A percentile compares a stretch with the other conserved stretches of the same genome.
Evolutionary conservation across 2,329 filamentous ascomycete genomes (phyloP).

Genomic region (Alternaria arbusti): DNA sequence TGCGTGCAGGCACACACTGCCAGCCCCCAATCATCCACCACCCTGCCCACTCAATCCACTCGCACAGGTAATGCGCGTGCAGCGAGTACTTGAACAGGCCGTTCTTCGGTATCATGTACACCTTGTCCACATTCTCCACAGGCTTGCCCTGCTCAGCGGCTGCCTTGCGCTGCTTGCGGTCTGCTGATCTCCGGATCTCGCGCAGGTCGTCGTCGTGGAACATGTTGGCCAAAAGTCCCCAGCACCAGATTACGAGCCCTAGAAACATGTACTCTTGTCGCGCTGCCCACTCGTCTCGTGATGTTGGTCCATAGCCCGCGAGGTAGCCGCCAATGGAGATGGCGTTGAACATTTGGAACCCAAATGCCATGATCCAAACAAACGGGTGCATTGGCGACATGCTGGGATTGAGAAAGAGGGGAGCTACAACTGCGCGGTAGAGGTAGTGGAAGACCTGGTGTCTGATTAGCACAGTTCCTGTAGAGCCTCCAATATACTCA

Average conservation of each 20-base stretch:
- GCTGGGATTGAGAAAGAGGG: slow-evolving; percentile 79
- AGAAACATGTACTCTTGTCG: slow-evolving; percentile 56
- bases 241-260: slow-evolving; percentile 76
- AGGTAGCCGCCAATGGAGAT: slow-evolving; percentile 81
- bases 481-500: slow-evolving; percentile 39
- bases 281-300: slow-evolving; percentile 60
- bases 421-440: slow-evolving; percentile 85
- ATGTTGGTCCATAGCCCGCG: slow-evolving; percentile 76
- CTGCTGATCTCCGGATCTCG: slow-evolving; percentile 78
- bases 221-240: slow-evolving; percentile 81
- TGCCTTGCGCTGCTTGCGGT: slow-evolving; percentile 62
- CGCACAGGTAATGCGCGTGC: slow-evolving; percentile 92
- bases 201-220: slow-evolving; percentile 89
- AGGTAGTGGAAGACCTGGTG: slow-evolving; percentile 78
- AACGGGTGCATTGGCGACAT: slow-evolving; percentile 86
- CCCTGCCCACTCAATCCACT: slow-evolving; percentile 95
- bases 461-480: slow-evolving; percentile 7
- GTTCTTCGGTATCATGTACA: slow-evolving; percentile 85
- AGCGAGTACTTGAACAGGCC: slow-evolving; percentile 84
- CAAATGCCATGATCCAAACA: slow-evolving; percentile 68
- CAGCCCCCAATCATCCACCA: slow-evolving; percentile 77
- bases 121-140: slow-evolving; percentile 69
- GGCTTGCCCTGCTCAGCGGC: slow-evolving; percentile 55
- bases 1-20: slow-evolving; percentile 74
- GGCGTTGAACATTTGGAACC: slow-evolving; percentile 83